Evolutionary conservation across 75 land plant genomes (phyloP), one percentile per base, ranked within the genome.

Genomic region (Selaginella moellendorffii): DNA sequence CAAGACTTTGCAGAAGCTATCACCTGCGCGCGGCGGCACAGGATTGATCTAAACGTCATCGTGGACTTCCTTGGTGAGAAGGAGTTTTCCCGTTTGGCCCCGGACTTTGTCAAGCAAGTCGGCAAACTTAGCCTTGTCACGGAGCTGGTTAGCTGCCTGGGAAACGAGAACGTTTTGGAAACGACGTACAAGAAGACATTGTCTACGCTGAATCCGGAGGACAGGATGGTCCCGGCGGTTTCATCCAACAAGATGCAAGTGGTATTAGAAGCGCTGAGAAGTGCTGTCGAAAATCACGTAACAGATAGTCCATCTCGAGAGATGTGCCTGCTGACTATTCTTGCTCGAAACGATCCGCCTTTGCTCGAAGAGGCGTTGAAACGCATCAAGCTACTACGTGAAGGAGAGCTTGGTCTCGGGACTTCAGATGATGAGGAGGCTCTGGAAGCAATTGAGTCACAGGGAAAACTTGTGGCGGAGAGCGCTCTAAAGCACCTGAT

Each of bases 301-400:
- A 52, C 60, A 0, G 88, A 81, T 66, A 78, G 80, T 52, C 97
- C 88, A 52, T 71, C 83, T 29, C 83, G 87, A 62, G 99, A 95
- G 63, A 77, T 95, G 28, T 90, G 99, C 68, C 89, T 95, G 62
- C 72, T 95, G 65, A 91, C 99, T 26, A 89, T 87, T 59, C 68
- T 86, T 19, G 97, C 99, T 54, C 75, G 83, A 54, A 80, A 77
- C 75, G 77, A 82, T n/a, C 99, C 99, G 46, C 99, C 99, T 10
- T 82, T 81, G 68, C 74, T 95, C 29, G 90, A 84, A 71, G 91
- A 86, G 72, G 99, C 99, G 27, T 65, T 95, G 30, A 65, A 67
- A 31, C 81, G 97, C 46, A 81, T 95, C 29, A 95, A 95, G 66
- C 54, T 68, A 31, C 76, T 82, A 51, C 83, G 99, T 17, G 97